Evolutionary conservation across 1,284 basidiomycete genomes (phyloP).

Genomic region (Waitea zeae): DNA sequence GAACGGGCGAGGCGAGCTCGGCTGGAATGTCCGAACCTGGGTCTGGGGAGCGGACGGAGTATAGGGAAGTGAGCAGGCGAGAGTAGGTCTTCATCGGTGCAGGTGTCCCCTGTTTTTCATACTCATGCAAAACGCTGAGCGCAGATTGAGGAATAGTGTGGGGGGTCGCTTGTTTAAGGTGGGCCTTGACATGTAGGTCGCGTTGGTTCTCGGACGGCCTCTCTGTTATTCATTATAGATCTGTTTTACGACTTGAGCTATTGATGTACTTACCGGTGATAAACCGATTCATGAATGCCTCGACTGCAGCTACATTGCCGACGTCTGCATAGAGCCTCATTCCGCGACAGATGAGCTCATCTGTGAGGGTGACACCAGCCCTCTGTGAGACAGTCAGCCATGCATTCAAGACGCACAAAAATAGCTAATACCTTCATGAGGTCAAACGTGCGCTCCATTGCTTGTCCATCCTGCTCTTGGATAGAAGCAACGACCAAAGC

Average conservation of each 20-base stretch:
- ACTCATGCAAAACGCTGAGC: conserved; percentile 42
- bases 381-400: too few species aligned
- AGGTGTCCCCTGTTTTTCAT: conserved; percentile 36
- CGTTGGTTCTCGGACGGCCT: conserved; percentile 38
- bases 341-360: background rate
- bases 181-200: conserved; percentile 49
- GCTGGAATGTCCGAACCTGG: too few species aligned
- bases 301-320: background rate
- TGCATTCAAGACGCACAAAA: too few species aligned
- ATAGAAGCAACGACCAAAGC: too few species aligned
- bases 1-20: too few species aligned
- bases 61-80: conserved; percentile 40
- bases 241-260: background rate
- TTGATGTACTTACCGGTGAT: conserved; percentile 19
- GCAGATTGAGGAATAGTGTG: conserved; percentile 33
- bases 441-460: too few species aligned
- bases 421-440: too few species aligned
- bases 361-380: too few species aligned
- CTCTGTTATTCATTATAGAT: conserved; percentile 20
- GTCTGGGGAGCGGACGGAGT: conserved; percentile 28
- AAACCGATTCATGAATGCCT: conserved; percentile 16
- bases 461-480: too few species aligned
- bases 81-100: conserved; percentile 53
- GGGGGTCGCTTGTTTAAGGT: conserved; percentile 25
- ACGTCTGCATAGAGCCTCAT: background rate